Evolutionary conservation across 1,284 basidiomycete species (phyloP).

Genomic region (Caloboletus inedulis): DNA sequence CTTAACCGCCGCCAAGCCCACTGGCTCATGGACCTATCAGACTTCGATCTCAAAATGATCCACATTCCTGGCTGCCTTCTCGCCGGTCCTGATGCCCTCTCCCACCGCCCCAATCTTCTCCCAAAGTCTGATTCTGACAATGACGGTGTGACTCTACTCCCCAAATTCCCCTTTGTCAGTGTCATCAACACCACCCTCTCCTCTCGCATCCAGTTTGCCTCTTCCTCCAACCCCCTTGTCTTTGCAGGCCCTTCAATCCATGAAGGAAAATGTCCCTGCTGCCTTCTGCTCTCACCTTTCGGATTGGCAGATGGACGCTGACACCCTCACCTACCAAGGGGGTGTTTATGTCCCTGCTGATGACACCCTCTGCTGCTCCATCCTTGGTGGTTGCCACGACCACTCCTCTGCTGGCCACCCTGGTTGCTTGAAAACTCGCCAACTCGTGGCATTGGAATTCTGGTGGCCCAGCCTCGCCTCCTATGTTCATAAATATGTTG

Average conservation of each 20-base stretch:
- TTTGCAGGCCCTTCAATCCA: neutral
- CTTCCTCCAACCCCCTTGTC: neutral
- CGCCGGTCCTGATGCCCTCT: neutral
- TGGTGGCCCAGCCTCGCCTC: neutral
- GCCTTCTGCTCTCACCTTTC: neutral
- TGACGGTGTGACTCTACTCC: fast-evolving
- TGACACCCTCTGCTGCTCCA: neutral
- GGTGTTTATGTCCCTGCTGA: neutral
- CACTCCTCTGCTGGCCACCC: neutral
- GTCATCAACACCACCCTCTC: neutral
- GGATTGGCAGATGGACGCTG: neutral
- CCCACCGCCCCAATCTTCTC: neutral
- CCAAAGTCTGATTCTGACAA: neutral
- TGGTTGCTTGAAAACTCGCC: fast-evolving
- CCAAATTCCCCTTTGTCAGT: neutral
- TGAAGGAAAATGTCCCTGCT: no score
- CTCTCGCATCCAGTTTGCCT: fast-evolving
- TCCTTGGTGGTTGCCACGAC: neutral
- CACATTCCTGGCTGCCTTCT: fast-evolving
- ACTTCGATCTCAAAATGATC: neutral
- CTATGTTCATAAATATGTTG: fast-evolving
- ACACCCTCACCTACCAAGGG: neutral
- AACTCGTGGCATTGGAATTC: fast-evolving
- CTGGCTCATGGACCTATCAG: neutral
- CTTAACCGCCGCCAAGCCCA: neutral